phyloP scores from a whole-genome alignment of 176 grass and related monocot genomes.

The Luzula sylvatica region DNA sequence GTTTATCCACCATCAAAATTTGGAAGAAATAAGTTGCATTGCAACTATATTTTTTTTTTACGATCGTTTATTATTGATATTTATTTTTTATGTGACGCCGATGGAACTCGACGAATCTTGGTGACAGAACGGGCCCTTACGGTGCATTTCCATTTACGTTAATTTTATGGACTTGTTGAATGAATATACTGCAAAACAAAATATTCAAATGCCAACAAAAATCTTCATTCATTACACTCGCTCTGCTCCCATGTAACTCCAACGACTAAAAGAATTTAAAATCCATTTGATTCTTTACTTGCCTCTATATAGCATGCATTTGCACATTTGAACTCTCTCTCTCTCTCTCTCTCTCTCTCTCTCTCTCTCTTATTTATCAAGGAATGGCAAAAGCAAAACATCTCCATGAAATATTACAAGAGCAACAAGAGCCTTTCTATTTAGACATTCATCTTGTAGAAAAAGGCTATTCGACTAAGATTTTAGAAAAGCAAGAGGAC shows the following conservation, averaged over 20 bases:
- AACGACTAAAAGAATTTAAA: slow-evolving; percentile 12
- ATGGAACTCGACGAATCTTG: no score
- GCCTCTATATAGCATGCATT: background rate
- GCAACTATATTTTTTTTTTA: no score
- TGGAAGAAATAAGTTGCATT: no score
- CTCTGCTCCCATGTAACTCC: background rate
- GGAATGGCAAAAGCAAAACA: slow-evolving; percentile 17
- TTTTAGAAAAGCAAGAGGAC: slow-evolving; percentile 4
- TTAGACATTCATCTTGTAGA: slow-evolving; percentile 12
- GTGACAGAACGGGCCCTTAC: no score
- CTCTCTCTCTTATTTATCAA: background rate
- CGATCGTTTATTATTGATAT: no score
- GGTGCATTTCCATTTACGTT: no score
- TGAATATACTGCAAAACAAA: background rate
- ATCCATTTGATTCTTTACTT: background rate
- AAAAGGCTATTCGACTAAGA: slow-evolving; percentile 13
- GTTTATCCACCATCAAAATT: no score
- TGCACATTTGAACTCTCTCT: background rate
- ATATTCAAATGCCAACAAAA: background rate
- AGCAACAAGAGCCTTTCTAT: slow-evolving; percentile 18
- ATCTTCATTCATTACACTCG: background rate
- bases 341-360: background rate
- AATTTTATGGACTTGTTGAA: no score
- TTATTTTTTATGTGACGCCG: no score
- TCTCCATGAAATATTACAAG: slow-evolving; percentile 15